Evolutionary conservation across 2,329 filamentous ascomycete species (phyloP).

Genomic region (Raffaelea ambrosiae): DNA sequence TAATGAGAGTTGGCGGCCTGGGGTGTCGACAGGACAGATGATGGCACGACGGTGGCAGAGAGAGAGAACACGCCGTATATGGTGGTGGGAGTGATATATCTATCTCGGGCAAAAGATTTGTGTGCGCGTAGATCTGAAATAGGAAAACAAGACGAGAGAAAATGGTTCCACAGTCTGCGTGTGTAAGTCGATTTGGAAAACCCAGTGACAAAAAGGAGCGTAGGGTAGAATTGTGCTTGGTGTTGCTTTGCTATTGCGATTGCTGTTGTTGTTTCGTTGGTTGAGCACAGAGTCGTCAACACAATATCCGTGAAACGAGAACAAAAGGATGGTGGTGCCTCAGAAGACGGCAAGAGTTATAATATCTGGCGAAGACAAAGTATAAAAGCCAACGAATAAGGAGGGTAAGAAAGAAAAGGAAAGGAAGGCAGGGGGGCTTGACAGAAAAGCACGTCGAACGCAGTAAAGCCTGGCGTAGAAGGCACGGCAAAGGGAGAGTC

Average conservation of each 20-base stretch:
- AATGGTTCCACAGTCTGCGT: too few species aligned
- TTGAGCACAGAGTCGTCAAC: constrained; percentile 4
- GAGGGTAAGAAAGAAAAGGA: not conserved
- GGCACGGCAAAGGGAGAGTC: too few species aligned
- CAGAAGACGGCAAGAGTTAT: constrained; percentile 2
- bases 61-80: too few species aligned
- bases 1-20: not conserved
- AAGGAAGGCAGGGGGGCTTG: constrained; percentile 1
- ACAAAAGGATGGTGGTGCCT: constrained; percentile 28
- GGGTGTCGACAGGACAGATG: too few species aligned
- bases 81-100: too few species aligned
- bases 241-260: not conserved
- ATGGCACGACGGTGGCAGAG: too few species aligned
- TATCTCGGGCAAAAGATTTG: too few species aligned
- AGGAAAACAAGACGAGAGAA: too few species aligned
- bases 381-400: constrained; percentile 8
- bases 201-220: too few species aligned
- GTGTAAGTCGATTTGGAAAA: too few species aligned
- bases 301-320: constrained; percentile 18
- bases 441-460: constrained; percentile 14
- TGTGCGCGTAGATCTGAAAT: too few species aligned
- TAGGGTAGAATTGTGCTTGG: not conserved
- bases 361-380: constrained; percentile 9
- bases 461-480: constrained; percentile 17
- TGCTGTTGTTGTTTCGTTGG: not conserved